Percentiles rank a stretch among this genome's conserved stretches.
Evolutionary conservation across 2,329 filamentous ascomycete genomes (phyloP).

Genomic region (Celoporthe dispersa): DNA sequence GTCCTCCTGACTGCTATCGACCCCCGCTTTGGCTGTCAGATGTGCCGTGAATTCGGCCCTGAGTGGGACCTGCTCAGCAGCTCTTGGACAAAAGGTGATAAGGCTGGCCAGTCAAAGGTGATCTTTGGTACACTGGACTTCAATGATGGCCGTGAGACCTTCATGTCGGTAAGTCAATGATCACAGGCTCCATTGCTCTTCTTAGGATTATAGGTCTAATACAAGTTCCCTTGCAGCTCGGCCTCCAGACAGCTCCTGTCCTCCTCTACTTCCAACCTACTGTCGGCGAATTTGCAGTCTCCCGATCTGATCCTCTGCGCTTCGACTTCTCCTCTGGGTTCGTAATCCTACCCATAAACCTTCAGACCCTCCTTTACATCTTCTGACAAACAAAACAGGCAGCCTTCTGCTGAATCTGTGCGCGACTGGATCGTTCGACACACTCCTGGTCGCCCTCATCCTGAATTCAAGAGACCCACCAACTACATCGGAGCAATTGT

Average conservation of each 20-base stretch:
- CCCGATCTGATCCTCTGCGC: slow-evolving; percentile 70
- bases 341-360: slow-evolving; percentile 35
- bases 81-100: slow-evolving; percentile 88
- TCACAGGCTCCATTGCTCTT: neutral
- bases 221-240: slow-evolving; percentile 62
- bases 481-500: slow-evolving; percentile 81
- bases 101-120: slow-evolving; percentile 70
- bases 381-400: slow-evolving; percentile 49
- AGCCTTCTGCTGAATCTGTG: slow-evolving; percentile 75
- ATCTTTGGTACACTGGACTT: slow-evolving; percentile 91
- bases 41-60: slow-evolving; percentile 90
- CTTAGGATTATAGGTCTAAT: slow-evolving; percentile 6
- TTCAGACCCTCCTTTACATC: slow-evolving; percentile 6
- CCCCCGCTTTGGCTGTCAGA: slow-evolving; percentile 77
- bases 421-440: slow-evolving; percentile 80
- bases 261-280: slow-evolving; percentile 88
- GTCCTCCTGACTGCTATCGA: slow-evolving; percentile 89
- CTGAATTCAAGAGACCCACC: slow-evolving; percentile 78
- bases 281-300: slow-evolving; percentile 74
- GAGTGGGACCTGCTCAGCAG: slow-evolving; percentile 88
- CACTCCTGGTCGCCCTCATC: slow-evolving; percentile 77
- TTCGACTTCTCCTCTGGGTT: slow-evolving; percentile 87
- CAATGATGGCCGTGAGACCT: slow-evolving; percentile 77
- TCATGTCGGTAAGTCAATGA: slow-evolving; percentile 73
- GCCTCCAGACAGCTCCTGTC: slow-evolving; percentile 92